A percentile compares a stretch with the other conserved stretches of the same genome.
phyloP scores from a whole-genome alignment of 2,329 filamentous ascomycete genomes.

The Endocalyx cinctus region DNA sequence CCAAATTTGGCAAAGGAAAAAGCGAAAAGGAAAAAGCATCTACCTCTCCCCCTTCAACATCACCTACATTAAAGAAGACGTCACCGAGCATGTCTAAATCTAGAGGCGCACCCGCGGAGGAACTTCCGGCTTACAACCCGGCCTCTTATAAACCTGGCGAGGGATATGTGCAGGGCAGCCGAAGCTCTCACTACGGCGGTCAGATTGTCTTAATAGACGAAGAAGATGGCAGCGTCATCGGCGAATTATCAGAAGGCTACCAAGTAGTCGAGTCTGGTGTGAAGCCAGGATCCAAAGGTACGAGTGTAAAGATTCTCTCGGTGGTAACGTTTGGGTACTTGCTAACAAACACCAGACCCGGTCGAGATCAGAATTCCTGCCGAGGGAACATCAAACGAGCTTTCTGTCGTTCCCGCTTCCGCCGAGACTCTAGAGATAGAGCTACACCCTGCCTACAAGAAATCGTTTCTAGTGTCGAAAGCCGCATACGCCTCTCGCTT shows the following conservation, averaged over 20 bases:
- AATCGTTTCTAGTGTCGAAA: conserved; percentile 79
- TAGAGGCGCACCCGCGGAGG: conserved; percentile 36
- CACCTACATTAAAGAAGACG: conserved; percentile 15
- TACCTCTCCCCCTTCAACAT: conserved; percentile 15
- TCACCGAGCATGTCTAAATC: conserved; percentile 34
- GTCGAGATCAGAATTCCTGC: conserved; percentile 72
- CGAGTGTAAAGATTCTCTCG: no score
- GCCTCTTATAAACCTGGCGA: conserved; percentile 74
- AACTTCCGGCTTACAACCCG: conserved; percentile 70
- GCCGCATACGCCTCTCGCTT: conserved; percentile 85
- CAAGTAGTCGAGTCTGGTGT: conserved; percentile 75
- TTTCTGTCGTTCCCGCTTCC: conserved; percentile 61
- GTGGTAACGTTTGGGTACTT: not conserved
- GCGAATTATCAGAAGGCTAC: conserved; percentile 80
- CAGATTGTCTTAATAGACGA: conserved; percentile 93
- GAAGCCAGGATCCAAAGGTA: conserved; percentile 87
- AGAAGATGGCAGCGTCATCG: conserved; percentile 91
- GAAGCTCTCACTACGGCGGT: conserved; percentile 56
- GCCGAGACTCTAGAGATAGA: conserved; percentile 71
- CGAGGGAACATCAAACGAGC: conserved; percentile 59
- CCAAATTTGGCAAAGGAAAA: no score
- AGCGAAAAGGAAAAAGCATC: conserved; percentile 24
- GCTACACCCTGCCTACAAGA: conserved; percentile 86
- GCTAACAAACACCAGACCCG: conserved; percentile 50
- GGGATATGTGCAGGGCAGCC: conserved; percentile 64